These are phyloP conservation scores for Calonectria henricotiae DNA, from an alignment of 2,329 filamentous ascomycete genomes.

Conservation along the genomic window DNA sequence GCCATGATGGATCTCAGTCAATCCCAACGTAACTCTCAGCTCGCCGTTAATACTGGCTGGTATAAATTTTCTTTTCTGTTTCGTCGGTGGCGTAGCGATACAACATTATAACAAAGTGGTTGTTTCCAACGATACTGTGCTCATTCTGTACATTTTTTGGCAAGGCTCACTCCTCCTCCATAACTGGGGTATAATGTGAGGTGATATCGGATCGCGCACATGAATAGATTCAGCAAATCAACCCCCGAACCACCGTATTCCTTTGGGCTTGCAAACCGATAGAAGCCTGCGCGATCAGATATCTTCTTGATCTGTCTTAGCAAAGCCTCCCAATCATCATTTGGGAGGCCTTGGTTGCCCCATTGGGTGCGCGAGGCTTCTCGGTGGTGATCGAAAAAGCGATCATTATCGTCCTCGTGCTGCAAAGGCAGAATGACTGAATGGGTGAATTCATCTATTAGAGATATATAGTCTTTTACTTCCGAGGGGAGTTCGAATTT, in stretches of 20 bases:
- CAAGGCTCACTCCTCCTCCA: conserved; percentile 43
- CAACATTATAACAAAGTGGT: conserved; percentile 40
- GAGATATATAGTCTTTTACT: conserved; percentile 34
- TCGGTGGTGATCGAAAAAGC: conserved; percentile 42
- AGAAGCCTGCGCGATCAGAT: conserved; percentile 40
- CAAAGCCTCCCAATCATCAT: conserved; percentile 38
- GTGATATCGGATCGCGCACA: conserved; percentile 43
- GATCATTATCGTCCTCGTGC: conserved; percentile 36
- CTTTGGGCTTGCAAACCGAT: conserved; percentile 37
- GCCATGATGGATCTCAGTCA: conserved; percentile 43
- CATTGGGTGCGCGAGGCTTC: conserved; percentile 44
- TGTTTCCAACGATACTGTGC: conserved; percentile 43
- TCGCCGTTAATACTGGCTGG: conserved; percentile 33
- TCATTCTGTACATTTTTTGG: conserved; percentile 44
- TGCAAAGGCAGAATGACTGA: conserved; percentile 34
- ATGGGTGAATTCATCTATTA: conserved; percentile 37
- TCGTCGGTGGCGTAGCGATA: conserved; percentile 37
- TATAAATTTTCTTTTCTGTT: conserved; percentile 33
- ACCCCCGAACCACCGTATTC: conserved; percentile 38
- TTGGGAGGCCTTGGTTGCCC: conserved; percentile 40
- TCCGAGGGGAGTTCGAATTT: conserved; percentile 39
- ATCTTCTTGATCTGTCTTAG: conserved; percentile 30
- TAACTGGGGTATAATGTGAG: conserved; percentile 40
- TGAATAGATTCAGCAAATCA: conserved; percentile 38
- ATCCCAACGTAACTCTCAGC: conserved; percentile 37